These are phyloP conservation scores for Aureobasidium subglaciale DNA, from an alignment of 2,329 filamentous ascomycete genomes.

Conservation along the genomic window DNA sequence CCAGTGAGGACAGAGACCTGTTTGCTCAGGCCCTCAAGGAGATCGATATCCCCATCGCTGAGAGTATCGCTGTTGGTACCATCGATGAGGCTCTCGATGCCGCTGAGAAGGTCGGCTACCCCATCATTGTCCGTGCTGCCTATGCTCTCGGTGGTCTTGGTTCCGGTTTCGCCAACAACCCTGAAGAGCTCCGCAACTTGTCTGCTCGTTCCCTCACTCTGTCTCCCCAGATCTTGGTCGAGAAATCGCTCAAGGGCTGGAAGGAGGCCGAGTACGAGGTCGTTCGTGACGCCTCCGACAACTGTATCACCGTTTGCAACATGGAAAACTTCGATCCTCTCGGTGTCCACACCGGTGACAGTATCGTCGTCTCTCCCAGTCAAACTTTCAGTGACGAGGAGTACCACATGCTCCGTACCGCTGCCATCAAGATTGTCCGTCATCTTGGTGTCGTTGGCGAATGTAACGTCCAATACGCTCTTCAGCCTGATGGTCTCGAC, in stretches of 20 bases:
- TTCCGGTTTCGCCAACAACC: conserved; percentile 90
- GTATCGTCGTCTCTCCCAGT: conserved; percentile 93
- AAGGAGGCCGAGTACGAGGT: conserved; percentile 99
- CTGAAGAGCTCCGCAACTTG: conserved; percentile 89
- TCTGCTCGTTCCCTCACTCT: conserved; percentile 86
- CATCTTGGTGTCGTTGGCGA: conserved; percentile 96
- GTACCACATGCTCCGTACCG: conserved; percentile 97
- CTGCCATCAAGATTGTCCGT: conserved; percentile 96
- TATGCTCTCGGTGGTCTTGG: conserved; percentile 95
- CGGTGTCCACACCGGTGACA: conserved; percentile 96
- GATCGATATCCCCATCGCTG: conserved; percentile 94
- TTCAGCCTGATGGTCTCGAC: conserved; percentile 93
- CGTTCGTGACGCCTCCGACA: conserved; percentile 92
- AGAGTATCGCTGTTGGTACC: conserved; percentile 86
- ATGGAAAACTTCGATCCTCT: conserved; percentile 99
- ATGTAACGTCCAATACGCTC: conserved; percentile 96
- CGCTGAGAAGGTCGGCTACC: conserved; percentile 82
- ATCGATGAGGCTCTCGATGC: conserved; percentile 88
- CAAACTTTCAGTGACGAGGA: conserved; percentile 97
- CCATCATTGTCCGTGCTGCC: conserved; percentile 94
- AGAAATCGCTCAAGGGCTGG: conserved; percentile 99
- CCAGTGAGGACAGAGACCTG: conserved; percentile 90
- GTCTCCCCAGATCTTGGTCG: conserved; percentile 91
- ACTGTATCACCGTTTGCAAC: conserved; percentile 98
- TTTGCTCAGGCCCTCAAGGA: conserved; percentile 94